Evolutionary conservation across 1,284 basidiomycete species (phyloP).

Genomic region (Tilletia caries): DNA sequence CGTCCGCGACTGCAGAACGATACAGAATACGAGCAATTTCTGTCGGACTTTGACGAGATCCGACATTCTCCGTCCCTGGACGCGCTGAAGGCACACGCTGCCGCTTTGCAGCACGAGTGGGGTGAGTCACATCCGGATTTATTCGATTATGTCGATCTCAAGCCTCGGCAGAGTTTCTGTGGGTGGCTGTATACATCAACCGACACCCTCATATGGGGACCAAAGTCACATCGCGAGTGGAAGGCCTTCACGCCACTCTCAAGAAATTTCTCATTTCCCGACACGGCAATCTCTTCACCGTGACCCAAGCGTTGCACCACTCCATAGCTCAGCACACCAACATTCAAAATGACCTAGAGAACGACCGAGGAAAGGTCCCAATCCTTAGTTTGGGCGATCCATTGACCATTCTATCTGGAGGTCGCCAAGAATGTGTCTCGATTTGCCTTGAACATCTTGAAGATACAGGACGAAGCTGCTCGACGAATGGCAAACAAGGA

Average conservation of each 20-base stretch:
- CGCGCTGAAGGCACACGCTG: background rate
- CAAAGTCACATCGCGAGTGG: background rate
- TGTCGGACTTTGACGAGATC: slow-evolving; percentile 1
- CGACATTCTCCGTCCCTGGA: background rate
- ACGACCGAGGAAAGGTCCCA: background rate
- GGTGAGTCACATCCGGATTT: background rate
- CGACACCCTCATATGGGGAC: background rate
- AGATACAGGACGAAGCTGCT: background rate
- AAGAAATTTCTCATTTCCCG: background rate
- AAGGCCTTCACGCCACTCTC: background rate
- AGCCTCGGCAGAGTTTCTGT: background rate
- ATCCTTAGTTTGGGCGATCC: background rate
- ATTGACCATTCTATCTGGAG: background rate
- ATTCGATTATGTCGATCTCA: background rate
- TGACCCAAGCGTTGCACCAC: background rate
- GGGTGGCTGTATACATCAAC: background rate
- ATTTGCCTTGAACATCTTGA: background rate
- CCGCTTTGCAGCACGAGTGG: background rate
- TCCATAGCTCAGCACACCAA: background rate
- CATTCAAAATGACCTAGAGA: background rate
- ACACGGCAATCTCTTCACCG: background rate
- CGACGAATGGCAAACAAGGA: too few relatives aligned
- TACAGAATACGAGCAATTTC: background rate
- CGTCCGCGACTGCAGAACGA: background rate
- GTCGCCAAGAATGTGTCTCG: background rate